Percentiles rank a stretch among this genome's conserved stretches.
Conservation (phyloP, 257 asterid species). For the Ajuga chamaepitys region DNA sequence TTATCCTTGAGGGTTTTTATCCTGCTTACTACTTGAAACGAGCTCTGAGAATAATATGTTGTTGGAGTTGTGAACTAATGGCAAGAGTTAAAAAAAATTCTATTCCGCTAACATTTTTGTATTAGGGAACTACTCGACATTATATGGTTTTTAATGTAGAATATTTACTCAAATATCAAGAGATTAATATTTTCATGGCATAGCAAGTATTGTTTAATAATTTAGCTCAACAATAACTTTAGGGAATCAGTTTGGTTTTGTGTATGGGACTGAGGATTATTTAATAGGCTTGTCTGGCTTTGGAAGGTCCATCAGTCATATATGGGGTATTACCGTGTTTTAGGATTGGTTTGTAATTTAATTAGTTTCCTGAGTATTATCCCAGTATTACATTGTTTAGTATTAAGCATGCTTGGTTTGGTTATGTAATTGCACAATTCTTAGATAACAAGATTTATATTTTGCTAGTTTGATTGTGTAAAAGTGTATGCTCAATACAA, state of each 20-base stretch:
- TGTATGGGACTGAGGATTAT: neutral
- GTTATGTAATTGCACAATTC: too few relatives aligned
- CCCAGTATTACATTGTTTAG: too few relatives aligned
- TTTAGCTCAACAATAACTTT: neutral
- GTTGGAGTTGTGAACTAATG: neutral
- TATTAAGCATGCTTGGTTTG: too few relatives aligned
- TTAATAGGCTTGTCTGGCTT: neutral
- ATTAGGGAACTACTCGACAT: neutral
- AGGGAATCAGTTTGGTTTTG: neutral
- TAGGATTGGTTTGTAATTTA: neutral
- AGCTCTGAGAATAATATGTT: neutral
- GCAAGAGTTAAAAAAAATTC: neutral
- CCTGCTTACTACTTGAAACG: neutral
- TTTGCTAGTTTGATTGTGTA: too few relatives aligned
- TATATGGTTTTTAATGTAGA: neutral
- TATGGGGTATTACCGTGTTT: neutral
- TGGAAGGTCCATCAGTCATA: neutral
- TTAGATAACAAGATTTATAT: too few relatives aligned
- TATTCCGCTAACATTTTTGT: neutral
- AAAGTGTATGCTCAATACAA: too few relatives aligned
- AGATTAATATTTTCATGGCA: neutral
- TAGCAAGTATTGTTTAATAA: neutral
- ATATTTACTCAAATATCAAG: neutral
- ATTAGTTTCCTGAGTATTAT: too few relatives aligned
- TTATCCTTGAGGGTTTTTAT: neutral